Percentiles rank a stretch among this genome's conserved stretches.
phyloP scores from a whole-genome alignment of 805 yeast species.

The Nakazawaea sp. region DNA sequence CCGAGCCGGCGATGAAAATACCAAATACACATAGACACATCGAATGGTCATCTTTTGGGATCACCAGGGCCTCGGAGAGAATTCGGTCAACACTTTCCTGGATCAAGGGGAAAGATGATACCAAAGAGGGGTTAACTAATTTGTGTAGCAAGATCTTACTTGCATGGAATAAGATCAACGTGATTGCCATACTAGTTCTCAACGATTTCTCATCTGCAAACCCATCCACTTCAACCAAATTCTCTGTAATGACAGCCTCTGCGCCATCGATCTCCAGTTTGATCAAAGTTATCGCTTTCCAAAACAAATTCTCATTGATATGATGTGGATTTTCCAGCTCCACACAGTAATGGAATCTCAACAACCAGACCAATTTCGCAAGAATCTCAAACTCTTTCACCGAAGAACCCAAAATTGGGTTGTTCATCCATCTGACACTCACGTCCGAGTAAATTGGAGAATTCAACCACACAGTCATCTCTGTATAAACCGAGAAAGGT shows the following conservation, averaged over 20 bases:
- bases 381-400: conserved; percentile 28
- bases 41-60: conserved; percentile 10
- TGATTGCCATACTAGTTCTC: conserved; percentile 1
- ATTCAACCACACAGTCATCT: conserved; percentile 27
- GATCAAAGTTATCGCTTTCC: conserved; percentile 8
- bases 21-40: conserved; percentile 8
- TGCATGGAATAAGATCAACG: conserved; percentile 9
- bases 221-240: not conserved
- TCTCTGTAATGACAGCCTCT: not conserved
- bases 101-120: conserved; percentile 1
- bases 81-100: conserved; percentile 6
- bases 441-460: conserved; percentile 13
- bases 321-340: not conserved
- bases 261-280: conserved; percentile 5
- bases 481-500: conserved; percentile 30
- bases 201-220: not conserved
- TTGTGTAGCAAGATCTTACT: conserved; percentile 7
- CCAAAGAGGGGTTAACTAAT: conserved; percentile 9
- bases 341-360: conserved; percentile 15
- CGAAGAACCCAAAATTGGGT: conserved; percentile 35
- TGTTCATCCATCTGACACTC: conserved; percentile 31
- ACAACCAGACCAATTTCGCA: conserved; percentile 31
- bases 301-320: conserved; percentile 7
- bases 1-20: conserved; percentile 8
- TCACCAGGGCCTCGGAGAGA: not conserved